Percentiles rank a stretch among this genome's conserved stretches.
These are phyloP conservation scores for Suhomyces prunicola DNA, from an alignment of 805 yeast genomes.

Conservation along the genomic window DNA sequence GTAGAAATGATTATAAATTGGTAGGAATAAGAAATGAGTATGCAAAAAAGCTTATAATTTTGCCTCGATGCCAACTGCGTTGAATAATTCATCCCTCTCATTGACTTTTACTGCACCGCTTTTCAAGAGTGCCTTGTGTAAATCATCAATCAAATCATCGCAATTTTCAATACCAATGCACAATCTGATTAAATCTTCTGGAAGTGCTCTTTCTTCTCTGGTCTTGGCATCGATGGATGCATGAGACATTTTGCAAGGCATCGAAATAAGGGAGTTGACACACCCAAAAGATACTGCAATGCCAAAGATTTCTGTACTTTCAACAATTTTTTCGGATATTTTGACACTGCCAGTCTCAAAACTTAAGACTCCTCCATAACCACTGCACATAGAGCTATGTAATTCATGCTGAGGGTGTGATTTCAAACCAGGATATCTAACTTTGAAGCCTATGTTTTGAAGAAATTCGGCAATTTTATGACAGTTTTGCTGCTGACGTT, in stretches of 20 bases:
- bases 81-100: slow-evolving; percentile 38
- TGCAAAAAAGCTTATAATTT: slow-evolving; percentile 15
- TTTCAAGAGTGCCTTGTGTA: slow-evolving; percentile 62
- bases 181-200: slow-evolving; percentile 86
- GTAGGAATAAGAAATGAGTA: background rate
- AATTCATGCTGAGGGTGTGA: slow-evolving; percentile 78
- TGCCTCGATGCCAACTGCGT: slow-evolving; percentile 33
- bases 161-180: slow-evolving; percentile 89
- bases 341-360: slow-evolving; percentile 80
- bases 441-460: slow-evolving; percentile 64
- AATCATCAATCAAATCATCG: slow-evolving; percentile 78
- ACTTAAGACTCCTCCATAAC: slow-evolving; percentile 86
- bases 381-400: slow-evolving; percentile 73
- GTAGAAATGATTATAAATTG: slow-evolving; percentile 1
- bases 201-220: slow-evolving; percentile 83
- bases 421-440: slow-evolving; percentile 81
- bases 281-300: slow-evolving; percentile 94
- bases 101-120: slow-evolving; percentile 56
- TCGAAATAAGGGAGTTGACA: slow-evolving; percentile 85
- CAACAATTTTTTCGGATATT: slow-evolving; percentile 69
- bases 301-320: slow-evolving; percentile 71
- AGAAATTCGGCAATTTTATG: slow-evolving; percentile 72
- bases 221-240: slow-evolving; percentile 91
- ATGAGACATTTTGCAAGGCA: slow-evolving; percentile 96
- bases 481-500: slow-evolving; percentile 79